Evolutionary conservation across 2,329 filamentous ascomycete species (phyloP).

Genomic region (Pyrenophora graminea): DNA sequence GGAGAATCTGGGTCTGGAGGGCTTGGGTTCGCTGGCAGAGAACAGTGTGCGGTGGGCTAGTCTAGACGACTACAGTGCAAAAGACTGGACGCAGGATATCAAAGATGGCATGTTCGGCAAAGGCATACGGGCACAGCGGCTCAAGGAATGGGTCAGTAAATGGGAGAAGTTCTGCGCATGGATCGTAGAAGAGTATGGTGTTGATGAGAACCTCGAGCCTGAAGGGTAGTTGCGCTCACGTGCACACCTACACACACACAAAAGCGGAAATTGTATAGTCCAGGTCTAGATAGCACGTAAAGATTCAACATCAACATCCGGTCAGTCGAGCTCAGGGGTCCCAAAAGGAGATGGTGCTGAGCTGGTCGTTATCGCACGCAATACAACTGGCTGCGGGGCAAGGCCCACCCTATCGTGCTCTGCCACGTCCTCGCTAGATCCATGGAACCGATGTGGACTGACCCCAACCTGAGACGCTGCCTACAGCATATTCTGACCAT

Average conservation of each 20-base stretch:
- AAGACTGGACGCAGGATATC: constrained; percentile 74
- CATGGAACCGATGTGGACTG: not conserved
- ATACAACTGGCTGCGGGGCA: constrained; percentile 1
- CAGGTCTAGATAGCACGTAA: not conserved
- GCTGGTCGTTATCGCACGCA: not conserved
- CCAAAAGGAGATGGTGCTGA: too few species aligned
- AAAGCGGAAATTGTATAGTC: not conserved
- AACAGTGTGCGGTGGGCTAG: constrained; percentile 90
- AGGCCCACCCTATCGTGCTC: not conserved
- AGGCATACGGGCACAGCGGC: constrained; percentile 69
- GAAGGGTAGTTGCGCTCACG: constrained; percentile 35
- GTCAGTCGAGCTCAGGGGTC: too few species aligned
- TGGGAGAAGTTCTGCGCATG: constrained; percentile 93
- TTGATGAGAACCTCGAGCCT: constrained; percentile 54
- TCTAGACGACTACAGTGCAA: constrained; percentile 75
- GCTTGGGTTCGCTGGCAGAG: constrained; percentile 83
- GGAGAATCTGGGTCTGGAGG: constrained; percentile 87
- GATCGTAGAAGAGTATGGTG: constrained; percentile 76
- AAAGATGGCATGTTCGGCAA: constrained; percentile 73
- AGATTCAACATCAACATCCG: not conserved
- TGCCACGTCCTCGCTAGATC: not conserved
- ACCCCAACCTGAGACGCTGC: not conserved
- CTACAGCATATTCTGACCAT: too few species aligned
- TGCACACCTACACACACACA: not conserved
- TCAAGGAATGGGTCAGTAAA: constrained; percentile 77